Evolutionary conservation across 2,329 filamentous ascomycete genomes (phyloP), one percentile per base, ranked within the genome.

Genomic region (Alternaria longipes): DNA sequence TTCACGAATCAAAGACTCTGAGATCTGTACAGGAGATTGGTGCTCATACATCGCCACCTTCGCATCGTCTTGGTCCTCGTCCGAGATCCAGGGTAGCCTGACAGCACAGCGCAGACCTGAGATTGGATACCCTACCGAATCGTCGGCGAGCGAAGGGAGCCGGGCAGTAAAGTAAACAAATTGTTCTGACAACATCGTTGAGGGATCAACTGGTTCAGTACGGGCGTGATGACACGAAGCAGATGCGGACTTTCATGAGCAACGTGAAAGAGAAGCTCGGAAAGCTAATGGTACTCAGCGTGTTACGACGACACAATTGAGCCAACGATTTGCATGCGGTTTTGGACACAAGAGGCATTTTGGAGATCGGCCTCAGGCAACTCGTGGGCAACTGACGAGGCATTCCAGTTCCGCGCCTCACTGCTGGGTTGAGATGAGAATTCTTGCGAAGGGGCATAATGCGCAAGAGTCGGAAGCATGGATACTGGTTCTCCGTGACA

Each of bases 401-500:
- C 20, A 3, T n/a, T 11, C 52, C 30, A 50, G 41, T 38, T 6
- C 20, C 47, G 7, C 51, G 40, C n/a, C 32, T 52, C 22, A 44
- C 30, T 12, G 11, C 11, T 26, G 34, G 42, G 50, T 63, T 59
- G 40, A 71, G 63, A 34, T 62, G 47, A 7, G 42, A 11, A 26
- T 64, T 69, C 11, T 63, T 60, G 22, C 34, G 28, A 14, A 64
- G 36, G 8, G 34, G 14, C 28, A 69, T 69, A 61, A 73, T 42
- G 32, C 64, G 65, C 2, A 69, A 60, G 28, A 59, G 67, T 11
- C 38, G 42, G 30, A 70, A 61, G 22, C 32, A 30, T 11, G 63
- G 62, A 45, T 62, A 68, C 2, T 55, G 8, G 30, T 64, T 65
- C 46, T 64, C 57, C 1, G 67, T 3, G 4, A 70, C 54, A 3